These are phyloP conservation scores for Elsinoe fawcettii DNA, from an alignment of 2,329 filamentous ascomycete species.

Conservation along the genomic window DNA sequence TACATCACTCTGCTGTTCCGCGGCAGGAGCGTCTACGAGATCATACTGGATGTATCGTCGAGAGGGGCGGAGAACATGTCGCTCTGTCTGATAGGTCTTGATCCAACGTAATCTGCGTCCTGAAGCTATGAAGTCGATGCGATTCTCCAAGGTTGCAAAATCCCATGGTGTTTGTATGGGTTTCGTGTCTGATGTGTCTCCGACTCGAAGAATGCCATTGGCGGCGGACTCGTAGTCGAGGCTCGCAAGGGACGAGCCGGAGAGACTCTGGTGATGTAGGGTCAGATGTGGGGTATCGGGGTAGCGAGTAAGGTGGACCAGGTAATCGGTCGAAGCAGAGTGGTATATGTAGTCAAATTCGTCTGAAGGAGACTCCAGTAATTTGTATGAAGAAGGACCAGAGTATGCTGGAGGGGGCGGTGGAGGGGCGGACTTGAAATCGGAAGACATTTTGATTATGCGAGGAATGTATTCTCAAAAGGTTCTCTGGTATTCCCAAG, in stretches of 20 bases:
- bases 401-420: background rate
- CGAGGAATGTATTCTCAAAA: too few species aligned
- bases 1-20: background rate
- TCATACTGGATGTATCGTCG: conserved; percentile 4
- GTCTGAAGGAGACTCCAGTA: background rate
- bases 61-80: background rate
- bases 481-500: too few species aligned
- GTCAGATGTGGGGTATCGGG: background rate
- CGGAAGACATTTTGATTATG: background rate
- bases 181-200: background rate
- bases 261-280: background rate
- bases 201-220: background rate
- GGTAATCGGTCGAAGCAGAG: background rate
- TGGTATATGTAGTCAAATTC: background rate
- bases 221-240: background rate
- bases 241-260: background rate
- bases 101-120: background rate
- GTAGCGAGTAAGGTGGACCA: background rate
- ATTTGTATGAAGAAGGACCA: background rate
- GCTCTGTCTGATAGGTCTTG: conserved; percentile 8
- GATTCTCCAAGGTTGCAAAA: background rate
- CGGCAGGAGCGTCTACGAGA: background rate
- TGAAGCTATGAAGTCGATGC: background rate
- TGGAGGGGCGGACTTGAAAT: background rate
- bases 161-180: background rate